Percentiles rank a stretch among this genome's conserved stretches.
These are phyloP conservation scores for Orbilia ellipsospora DNA, from an alignment of 2,329 filamentous ascomycete genomes.

Conservation along the genomic window DNA sequence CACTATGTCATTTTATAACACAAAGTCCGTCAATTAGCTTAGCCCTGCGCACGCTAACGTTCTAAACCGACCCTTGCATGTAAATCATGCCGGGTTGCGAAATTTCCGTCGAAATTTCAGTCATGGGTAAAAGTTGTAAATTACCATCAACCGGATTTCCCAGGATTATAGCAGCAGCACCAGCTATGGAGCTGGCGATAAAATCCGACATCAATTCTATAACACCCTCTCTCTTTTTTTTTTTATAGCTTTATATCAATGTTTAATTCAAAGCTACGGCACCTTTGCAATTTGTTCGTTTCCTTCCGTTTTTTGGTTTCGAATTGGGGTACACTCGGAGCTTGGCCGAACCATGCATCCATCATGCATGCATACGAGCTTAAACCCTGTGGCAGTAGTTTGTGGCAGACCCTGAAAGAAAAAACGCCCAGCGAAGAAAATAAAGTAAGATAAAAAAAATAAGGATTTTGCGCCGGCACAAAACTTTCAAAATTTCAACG, in stretches of 20 bases:
- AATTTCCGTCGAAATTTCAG: background rate
- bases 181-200: constrained; percentile 91
- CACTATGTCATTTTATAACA: constrained; percentile 62
- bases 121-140: background rate
- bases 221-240: background rate
- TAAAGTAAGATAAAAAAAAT: no score
- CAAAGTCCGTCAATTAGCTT: constrained; percentile 5
- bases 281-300: background rate
- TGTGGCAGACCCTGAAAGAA: no score
- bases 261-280: no score
- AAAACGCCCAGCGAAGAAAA: no score
- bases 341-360: constrained; percentile 35
- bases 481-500: constrained; percentile 4
- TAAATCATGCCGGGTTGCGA: no score
- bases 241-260: no score
- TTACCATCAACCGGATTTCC: constrained; percentile 80
- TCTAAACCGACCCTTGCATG: no score
- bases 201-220: constrained; percentile 74
- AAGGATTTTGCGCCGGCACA: constrained; percentile 51
- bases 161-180: constrained; percentile 84
- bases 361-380: no score
- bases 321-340: constrained; percentile 34
- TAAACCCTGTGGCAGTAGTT: no score
- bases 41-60: no score
- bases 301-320: background rate